phyloP scores from a whole-genome alignment of 108 stramenopile genomes.

The Mediolabrus comicus region DNA sequence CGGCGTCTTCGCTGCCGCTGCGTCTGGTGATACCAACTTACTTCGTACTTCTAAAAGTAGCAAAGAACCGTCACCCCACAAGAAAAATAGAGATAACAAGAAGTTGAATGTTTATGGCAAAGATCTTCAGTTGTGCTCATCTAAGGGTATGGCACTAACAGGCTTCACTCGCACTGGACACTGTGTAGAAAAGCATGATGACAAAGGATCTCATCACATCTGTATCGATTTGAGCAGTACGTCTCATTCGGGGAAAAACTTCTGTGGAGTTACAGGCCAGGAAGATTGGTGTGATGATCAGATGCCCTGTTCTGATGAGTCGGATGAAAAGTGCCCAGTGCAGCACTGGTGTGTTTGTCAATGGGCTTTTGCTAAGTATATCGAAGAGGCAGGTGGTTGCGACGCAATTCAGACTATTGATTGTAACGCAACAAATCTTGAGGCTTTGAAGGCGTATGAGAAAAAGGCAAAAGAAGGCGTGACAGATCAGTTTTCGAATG shows the following conservation, averaged over 20 bases:
- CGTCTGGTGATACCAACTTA: background rate
- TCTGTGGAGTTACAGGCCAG: slow-evolving; percentile 65
- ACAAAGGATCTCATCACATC: slow-evolving; percentile 59
- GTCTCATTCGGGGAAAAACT: slow-evolving; percentile 37
- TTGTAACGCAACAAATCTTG: slow-evolving; percentile 58
- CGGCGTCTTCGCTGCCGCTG: background rate
- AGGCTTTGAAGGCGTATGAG: slow-evolving; percentile 54
- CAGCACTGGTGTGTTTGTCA: slow-evolving; percentile 68
- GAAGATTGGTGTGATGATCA: slow-evolving; percentile 50
- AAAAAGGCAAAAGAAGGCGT: slow-evolving; percentile 8
- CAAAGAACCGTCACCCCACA: background rate
- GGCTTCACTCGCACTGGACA: slow-evolving; percentile 54
- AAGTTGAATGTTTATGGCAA: slow-evolving; percentile 49
- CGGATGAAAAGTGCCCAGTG: slow-evolving; percentile 20
- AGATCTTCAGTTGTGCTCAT: slow-evolving; percentile 42
- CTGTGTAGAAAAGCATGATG: slow-evolving; percentile 49
- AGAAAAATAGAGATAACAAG: background rate
- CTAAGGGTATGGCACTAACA: slow-evolving; percentile 50
- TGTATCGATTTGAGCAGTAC: slow-evolving; percentile 49
- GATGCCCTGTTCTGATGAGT: slow-evolving; percentile 53
- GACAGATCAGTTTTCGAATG: background rate
- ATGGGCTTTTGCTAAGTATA: slow-evolving; percentile 69
- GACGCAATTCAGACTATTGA: slow-evolving; percentile 57
- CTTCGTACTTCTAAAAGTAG: background rate
- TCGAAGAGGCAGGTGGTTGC: slow-evolving; percentile 65